Evolutionary conservation across 192 early-diverging fungal genomes (phyloP).

Genomic region (Gaertneriomyces sp.): DNA sequence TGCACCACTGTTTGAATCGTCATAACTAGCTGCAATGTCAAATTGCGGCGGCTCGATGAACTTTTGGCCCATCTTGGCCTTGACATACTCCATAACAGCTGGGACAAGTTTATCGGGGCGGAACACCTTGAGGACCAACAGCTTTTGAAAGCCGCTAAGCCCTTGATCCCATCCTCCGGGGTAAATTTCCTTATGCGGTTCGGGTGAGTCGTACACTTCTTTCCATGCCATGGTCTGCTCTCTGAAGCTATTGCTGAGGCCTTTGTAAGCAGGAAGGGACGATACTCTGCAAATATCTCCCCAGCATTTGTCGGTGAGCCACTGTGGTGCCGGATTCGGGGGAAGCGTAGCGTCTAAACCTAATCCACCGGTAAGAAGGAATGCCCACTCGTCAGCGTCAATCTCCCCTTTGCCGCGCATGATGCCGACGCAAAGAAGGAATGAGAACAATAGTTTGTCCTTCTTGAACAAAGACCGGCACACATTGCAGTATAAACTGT

Average conservation of each 20-base stretch:
- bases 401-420: slow-evolving; percentile 52
- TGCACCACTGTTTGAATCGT: slow-evolving; percentile 50
- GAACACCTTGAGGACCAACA: slow-evolving; percentile 46
- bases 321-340: slow-evolving; percentile 52
- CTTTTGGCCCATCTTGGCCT: slow-evolving; percentile 53
- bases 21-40: slow-evolving; percentile 51
- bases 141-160: slow-evolving; percentile 52
- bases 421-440: slow-evolving; percentile 56
- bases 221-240: slow-evolving; percentile 35
- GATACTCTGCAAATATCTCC: slow-evolving; percentile 48
- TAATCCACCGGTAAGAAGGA: slow-evolving; percentile 57
- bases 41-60: slow-evolving; percentile 62
- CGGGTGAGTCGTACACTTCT: slow-evolving; percentile 45
- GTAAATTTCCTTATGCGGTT: slow-evolving; percentile 45
- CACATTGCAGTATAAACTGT: slow-evolving; percentile 61
- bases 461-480: slow-evolving; percentile 62
- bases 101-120: slow-evolving; percentile 57
- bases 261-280: slow-evolving; percentile 41
- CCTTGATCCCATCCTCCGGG: slow-evolving; percentile 48
- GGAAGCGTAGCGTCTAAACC: slow-evolving; percentile 37
- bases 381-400: slow-evolving; percentile 58
- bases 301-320: slow-evolving; percentile 58
- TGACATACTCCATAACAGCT: slow-evolving; percentile 58
- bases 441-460: slow-evolving; percentile 61
- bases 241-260: slow-evolving; percentile 37